phyloP scores from a whole-genome alignment of 257 asterid genomes.

The Lithospermum erythrorhizon region DNA sequence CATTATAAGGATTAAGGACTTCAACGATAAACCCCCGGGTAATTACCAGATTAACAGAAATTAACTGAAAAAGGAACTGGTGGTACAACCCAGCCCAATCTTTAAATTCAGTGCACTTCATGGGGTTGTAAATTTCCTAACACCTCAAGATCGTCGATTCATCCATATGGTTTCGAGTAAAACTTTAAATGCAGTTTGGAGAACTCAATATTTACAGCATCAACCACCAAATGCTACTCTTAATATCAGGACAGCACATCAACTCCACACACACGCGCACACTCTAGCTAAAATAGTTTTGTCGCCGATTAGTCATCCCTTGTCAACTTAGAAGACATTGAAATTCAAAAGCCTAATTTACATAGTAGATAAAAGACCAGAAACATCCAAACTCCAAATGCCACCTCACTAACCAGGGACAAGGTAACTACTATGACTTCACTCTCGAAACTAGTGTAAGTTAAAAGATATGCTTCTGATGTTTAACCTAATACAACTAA shows the following conservation, averaged over 20 bases:
- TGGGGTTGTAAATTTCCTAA: background rate
- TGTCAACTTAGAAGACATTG: background rate
- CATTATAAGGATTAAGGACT: too few relatives aligned
- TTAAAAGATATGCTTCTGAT: too few relatives aligned
- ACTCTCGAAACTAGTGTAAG: too few relatives aligned
- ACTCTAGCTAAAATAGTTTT: slow-evolving; percentile 1
- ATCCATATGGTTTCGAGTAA: background rate
- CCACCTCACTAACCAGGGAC: background rate
- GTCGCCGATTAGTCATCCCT: background rate
- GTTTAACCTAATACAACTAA: too few relatives aligned
- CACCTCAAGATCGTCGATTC: background rate
- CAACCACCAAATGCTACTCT: background rate
- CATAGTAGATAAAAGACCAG: background rate
- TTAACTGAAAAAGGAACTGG: background rate
- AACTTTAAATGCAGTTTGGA: background rate
- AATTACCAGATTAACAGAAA: background rate
- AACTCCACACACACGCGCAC: too few relatives aligned
- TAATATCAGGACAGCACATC: background rate
- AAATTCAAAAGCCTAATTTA: too few relatives aligned
- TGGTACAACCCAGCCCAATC: too few relatives aligned
- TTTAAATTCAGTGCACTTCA: too few relatives aligned
- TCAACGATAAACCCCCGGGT: background rate
- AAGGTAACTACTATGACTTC: too few relatives aligned
- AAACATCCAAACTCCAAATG: background rate
- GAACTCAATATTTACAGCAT: background rate